Evolutionary conservation across 148 eudicot genomes (phyloP).

Genomic region (Pharnaceum exiguum): DNA sequence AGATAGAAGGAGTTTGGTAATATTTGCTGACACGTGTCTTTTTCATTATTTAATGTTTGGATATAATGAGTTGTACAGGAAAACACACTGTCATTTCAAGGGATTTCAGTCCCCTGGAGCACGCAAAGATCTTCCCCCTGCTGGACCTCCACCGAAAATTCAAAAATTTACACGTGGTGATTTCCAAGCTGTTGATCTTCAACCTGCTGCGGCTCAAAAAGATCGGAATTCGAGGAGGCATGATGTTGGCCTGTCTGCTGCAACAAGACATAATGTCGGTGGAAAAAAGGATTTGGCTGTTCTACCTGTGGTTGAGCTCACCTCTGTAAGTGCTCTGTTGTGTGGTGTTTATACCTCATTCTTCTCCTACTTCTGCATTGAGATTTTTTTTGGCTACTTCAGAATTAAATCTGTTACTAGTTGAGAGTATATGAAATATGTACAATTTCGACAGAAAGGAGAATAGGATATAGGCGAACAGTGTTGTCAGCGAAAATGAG

Average conservation of each 20-base stretch:
- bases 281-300: slow-evolving; percentile 20
- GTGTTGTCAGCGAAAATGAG: too few relatives aligned
- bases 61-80: slow-evolving; percentile 42
- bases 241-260: slow-evolving; percentile 23
- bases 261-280: slow-evolving; percentile 18
- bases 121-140: slow-evolving; percentile 22
- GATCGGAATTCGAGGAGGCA: slow-evolving; percentile 5
- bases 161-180: slow-evolving; percentile 24
- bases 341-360: not conserved
- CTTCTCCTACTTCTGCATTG: not conserved
- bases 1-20: not conserved
- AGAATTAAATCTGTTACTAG: too few relatives aligned
- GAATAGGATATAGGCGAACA: too few relatives aligned
- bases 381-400: not conserved
- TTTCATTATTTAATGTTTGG: not conserved
- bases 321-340: slow-evolving; percentile 39
- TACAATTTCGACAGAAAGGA: too few relatives aligned
- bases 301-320: slow-evolving; percentile 30
- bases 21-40: slow-evolving; percentile 5
- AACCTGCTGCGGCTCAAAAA: slow-evolving; percentile 11
- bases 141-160: slow-evolving; percentile 27
- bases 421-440: too few relatives aligned
- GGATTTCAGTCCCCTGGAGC: slow-evolving; percentile 43
- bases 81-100: slow-evolving; percentile 60
- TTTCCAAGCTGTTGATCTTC: slow-evolving; percentile 14